Conservation (phyloP, 179 eudicot genomes). For the Heliamphora pulchella region DNA sequence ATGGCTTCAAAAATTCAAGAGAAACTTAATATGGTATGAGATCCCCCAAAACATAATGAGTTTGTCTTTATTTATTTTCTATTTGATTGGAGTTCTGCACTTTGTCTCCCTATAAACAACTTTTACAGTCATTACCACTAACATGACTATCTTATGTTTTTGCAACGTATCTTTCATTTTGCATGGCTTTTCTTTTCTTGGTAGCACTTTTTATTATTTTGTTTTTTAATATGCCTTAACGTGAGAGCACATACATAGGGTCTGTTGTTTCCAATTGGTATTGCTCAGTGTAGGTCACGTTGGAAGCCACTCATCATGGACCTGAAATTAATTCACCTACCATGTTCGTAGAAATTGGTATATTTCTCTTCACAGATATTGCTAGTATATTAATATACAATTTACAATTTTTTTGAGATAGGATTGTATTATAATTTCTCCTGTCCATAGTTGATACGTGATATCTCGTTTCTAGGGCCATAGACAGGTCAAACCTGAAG, state of each 20-base stretch:
- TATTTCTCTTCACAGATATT: constrained; percentile 14
- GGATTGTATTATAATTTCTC: not conserved
- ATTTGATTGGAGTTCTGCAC: no score
- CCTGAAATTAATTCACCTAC: constrained; percentile 67
- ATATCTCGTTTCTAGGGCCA: not conserved
- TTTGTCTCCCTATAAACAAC: no score
- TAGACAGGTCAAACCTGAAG: not conserved
- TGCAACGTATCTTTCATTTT: not conserved
- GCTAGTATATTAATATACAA: no score
- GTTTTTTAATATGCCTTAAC: not conserved
- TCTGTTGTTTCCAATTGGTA: not conserved
- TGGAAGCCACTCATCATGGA: constrained; percentile 88
- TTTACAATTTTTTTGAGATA: no score
- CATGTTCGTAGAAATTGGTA: constrained; percentile 85
- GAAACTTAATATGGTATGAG: no score
- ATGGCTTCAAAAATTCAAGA: no score
- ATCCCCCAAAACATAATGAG: no score
- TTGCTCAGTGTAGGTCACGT: constrained; percentile 43
- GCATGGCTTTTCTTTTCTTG: not conserved
- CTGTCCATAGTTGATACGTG: not conserved
- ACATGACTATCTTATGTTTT: no score
- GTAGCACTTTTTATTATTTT: not conserved
- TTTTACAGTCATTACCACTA: no score
- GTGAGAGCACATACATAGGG: not conserved
- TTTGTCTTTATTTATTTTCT: no score